Evolutionary conservation across 768 basidiomycete species (phyloP).

Genomic region (Leucocoprinus leucothites): DNA sequence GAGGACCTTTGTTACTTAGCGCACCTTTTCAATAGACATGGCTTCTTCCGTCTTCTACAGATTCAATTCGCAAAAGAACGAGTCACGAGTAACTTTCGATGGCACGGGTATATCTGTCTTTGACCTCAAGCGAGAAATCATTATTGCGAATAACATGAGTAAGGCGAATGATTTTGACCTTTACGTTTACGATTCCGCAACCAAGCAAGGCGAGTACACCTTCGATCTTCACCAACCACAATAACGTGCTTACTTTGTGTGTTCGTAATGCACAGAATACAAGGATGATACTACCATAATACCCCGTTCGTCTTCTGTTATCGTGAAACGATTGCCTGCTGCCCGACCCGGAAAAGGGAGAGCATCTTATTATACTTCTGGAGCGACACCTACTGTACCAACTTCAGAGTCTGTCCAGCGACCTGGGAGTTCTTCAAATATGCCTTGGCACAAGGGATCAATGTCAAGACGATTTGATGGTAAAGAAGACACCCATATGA

Average conservation of each 20-base stretch:
- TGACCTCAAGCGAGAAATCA: conserved; percentile 98
- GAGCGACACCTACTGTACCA: conserved; percentile 37
- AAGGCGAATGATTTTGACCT: conserved; percentile 98
- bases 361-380: conserved; percentile 71
- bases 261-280: conserved; percentile 56
- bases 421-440: conserved; percentile 30
- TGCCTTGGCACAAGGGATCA: conserved; percentile 65
- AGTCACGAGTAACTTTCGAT: conserved; percentile 95
- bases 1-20: conserved; percentile 7
- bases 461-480: conserved; percentile 91
- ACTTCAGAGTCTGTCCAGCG: conserved; percentile 46
- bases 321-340: conserved; percentile 88
- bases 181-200: conserved; percentile 76
- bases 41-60: conserved; percentile 97
- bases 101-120: conserved; percentile 99
- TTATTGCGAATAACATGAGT: conserved; percentile 92
- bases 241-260: neutral
- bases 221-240: neutral
- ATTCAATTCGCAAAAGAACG: conserved; percentile 93
- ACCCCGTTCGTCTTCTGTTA: conserved; percentile 90
- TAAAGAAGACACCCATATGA: conserved; percentile 53
- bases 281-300: conserved; percentile 90
- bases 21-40: conserved; percentile 38
- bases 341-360: conserved; percentile 79
- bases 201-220: conserved; percentile 78